phyloP scores from a whole-genome alignment of 2,329 filamentous ascomycete species.

The Emmonsiellopsis sp. region DNA sequence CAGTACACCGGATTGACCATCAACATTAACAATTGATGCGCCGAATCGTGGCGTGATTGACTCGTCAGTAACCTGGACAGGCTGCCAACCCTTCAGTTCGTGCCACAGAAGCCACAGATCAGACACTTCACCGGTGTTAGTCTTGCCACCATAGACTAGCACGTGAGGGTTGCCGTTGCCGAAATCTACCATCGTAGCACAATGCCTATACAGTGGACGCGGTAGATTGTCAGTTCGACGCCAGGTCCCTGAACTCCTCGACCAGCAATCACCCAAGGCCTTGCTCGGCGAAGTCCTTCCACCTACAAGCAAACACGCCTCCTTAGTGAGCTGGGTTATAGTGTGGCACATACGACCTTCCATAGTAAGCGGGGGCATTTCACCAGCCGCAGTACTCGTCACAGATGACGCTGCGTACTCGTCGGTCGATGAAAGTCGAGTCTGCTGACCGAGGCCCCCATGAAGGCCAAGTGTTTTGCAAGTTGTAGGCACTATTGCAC shows the following conservation, averaged over 20 bases:
- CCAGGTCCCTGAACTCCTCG: constrained; percentile 58
- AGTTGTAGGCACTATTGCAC: constrained; percentile 41
- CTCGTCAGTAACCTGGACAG: constrained; percentile 25
- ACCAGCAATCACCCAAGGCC: constrained; percentile 66
- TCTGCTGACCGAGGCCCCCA: constrained; percentile 37
- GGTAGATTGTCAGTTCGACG: constrained; percentile 56
- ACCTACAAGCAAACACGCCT: constrained; percentile 59
- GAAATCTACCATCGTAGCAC: constrained; percentile 42
- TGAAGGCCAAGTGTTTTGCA: constrained; percentile 27
- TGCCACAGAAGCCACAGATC: constrained; percentile 48
- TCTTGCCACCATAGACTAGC: constrained; percentile 56
- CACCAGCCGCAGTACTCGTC: constrained; percentile 39
- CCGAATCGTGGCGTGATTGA: constrained; percentile 47
- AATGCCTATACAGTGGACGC: constrained; percentile 66
- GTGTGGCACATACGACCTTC: constrained; percentile 62
- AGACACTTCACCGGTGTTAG: constrained; percentile 40
- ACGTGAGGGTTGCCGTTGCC: constrained; percentile 32
- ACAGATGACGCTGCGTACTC: constrained; percentile 35
- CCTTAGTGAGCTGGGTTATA: constrained; percentile 54
- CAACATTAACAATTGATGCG: constrained; percentile 37
- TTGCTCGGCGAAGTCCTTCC: constrained; percentile 68
- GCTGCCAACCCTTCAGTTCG: constrained; percentile 42
- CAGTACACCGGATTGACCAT: constrained; percentile 50
- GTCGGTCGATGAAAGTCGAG: constrained; percentile 40
- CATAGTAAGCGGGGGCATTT: constrained; percentile 32